phyloP scores from a whole-genome alignment of 306 rosid species.

The Sesbania bispinosa region DNA sequence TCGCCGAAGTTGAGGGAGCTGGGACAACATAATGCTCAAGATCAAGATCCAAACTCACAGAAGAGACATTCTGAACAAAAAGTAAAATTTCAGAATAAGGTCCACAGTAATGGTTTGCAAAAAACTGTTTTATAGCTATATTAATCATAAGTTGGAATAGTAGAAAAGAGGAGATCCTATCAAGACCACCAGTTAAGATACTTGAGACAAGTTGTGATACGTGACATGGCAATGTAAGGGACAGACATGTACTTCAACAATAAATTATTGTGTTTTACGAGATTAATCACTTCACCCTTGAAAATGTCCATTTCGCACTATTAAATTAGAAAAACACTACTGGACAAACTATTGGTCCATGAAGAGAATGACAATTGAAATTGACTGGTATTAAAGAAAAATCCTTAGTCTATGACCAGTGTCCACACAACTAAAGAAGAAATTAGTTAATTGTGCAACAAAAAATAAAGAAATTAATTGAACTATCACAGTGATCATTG shows the following conservation, averaged over 20 bases:
- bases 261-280: not conserved
- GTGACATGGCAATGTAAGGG: not conserved
- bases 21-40: constrained; percentile 93
- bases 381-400: not conserved
- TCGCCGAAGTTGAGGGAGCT: constrained; percentile 68
- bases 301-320: constrained; percentile 2
- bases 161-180: not conserved
- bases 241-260: not conserved
- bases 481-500: not conserved
- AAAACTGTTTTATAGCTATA: not conserved
- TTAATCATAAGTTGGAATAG: not conserved
- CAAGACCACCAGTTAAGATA: constrained; percentile 3
- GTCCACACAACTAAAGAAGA: not conserved
- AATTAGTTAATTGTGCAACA: constrained; percentile 4
- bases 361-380: not conserved
- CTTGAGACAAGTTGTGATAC: not conserved
- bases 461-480: not conserved
- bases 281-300: not conserved
- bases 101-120: constrained; percentile 9
- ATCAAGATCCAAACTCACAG: constrained; percentile 80
- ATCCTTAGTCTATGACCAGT: not conserved
- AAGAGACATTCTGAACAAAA: constrained; percentile 58
- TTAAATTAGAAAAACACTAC: not conserved
- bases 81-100: not conserved
- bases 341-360: not conserved